Evolutionary conservation across 129 eudicot genomes (phyloP), one percentile per base, ranked within the genome.

Genomic region (Flaveria robusta): DNA sequence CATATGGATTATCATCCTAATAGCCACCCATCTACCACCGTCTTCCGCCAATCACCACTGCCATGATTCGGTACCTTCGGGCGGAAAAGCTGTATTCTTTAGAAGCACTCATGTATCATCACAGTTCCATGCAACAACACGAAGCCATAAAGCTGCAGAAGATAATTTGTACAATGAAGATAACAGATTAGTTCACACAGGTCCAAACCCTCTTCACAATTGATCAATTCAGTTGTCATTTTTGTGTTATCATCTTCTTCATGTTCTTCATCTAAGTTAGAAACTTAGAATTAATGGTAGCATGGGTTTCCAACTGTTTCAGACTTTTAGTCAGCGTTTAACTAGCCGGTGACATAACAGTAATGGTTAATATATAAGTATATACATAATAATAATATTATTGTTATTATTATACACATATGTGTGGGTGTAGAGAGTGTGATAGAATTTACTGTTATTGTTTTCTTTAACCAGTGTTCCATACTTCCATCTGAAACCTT

Each of bases 101-200:
- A 39, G 39, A 64, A 27, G 77, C 2, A 34, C 39, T 34, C 7
- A 6, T 4, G 37, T 43, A 24, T 14, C 79, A 27, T 69, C 64
- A 1, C 63, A 43, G 16, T 70, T 67, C 70, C 81, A 74, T 74
- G 71, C 81, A 82, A 37, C 52, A 45, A 37, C 42, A 63, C 47
- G 13, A 60, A 39, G 81, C 81, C 54, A 16, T n/a, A 41, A 27
- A 23, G 34, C 26, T 24, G 74, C 45, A 55, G 75, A 47, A 15
- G 77, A 60, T 2, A 14, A 26, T 64, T 45, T 73, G 81, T 78
- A 70, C 72, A 84, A 81, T 56, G 96, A 90, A 55, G 91, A 86
- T 23, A 84, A 90, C 71, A 80, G 96, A 86, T 56, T 84, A 68
- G 84, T 90, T 74, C 93, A 84, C 64, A 90, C 96, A 56, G 96